Evolutionary conservation across 1,284 basidiomycete species (phyloP).

Genomic region (Sanguinoderma infundibulare): DNA sequence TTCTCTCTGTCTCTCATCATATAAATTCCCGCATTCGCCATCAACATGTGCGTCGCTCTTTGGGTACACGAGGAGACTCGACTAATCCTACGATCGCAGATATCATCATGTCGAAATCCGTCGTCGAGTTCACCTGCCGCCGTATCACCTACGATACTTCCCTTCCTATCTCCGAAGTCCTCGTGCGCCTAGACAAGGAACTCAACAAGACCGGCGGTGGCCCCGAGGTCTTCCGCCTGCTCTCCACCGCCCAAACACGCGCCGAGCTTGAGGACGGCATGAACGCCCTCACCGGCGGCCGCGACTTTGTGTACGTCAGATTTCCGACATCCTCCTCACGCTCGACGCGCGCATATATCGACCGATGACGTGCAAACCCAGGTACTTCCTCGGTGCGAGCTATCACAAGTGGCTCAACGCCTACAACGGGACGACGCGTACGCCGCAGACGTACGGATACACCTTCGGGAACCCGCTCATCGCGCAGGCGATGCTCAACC

Average conservation of each 20-base stretch:
- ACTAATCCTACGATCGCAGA: background rate
- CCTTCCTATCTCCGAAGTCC: conserved; percentile 45
- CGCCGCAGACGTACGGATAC: conserved; percentile 45
- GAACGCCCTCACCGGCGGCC: conserved; percentile 34
- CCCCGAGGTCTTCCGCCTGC: conserved; percentile 31
- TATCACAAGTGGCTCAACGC: conserved; percentile 48
- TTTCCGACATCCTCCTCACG: background rate
- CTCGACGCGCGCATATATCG: background rate
- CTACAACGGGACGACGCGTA: conserved; percentile 30
- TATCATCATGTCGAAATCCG: conserved; percentile 24
- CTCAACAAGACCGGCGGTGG: conserved; percentile 44
- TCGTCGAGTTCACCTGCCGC: conserved; percentile 38
- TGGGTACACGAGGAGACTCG: background rate
- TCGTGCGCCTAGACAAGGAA: conserved; percentile 47
- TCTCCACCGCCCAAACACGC: conserved; percentile 37
- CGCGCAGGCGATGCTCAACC: conserved; percentile 50
- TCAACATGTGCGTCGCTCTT: background rate
- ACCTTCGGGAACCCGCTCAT: conserved; percentile 58
- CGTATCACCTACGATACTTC: conserved; percentile 50
- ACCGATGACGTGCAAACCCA: conserved; percentile 22
- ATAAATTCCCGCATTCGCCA: background rate
- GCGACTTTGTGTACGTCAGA: conserved; percentile 50
- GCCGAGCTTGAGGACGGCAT: conserved; percentile 44
- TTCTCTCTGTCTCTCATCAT: no score
- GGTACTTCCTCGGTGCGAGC: conserved; percentile 48